These are phyloP conservation scores for Aspergillus eucalypticola DNA, from an alignment of 2,329 filamentous ascomycete genomes.

Conservation along the genomic window DNA sequence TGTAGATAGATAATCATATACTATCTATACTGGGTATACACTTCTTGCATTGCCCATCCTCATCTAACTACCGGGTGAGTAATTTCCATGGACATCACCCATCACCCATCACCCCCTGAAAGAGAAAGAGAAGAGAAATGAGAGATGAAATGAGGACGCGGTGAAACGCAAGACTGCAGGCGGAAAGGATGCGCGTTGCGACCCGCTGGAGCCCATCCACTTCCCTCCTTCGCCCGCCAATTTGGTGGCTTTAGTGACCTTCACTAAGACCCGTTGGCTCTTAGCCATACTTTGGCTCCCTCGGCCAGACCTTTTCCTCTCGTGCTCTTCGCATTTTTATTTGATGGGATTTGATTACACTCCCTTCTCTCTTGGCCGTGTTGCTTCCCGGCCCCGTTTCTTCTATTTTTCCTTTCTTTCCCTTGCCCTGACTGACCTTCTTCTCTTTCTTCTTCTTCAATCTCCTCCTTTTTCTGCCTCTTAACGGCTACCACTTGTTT, in stretches of 20 bases:
- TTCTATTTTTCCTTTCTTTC: conserved; percentile 5
- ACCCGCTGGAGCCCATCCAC: background rate
- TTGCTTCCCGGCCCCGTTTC: background rate
- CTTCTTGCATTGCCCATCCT: background rate
- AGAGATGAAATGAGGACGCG: conserved; percentile 6
- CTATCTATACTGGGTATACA: background rate
- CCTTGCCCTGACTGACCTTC: background rate
- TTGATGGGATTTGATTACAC: background rate
- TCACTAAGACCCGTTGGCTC: conserved; percentile 3
- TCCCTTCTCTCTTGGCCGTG: background rate
- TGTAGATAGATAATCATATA: no score
- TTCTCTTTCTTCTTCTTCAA: conserved; percentile 2
- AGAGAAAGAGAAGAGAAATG: no score
- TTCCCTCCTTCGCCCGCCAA: background rate
- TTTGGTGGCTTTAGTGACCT: conserved; percentile 8
- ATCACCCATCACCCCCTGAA: no score
- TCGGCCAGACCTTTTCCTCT: conserved; percentile 6
- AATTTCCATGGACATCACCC: no score
- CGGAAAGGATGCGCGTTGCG: conserved; percentile 21
- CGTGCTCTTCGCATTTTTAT: no score
- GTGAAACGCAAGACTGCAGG: conserved; percentile 15
- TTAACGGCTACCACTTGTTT: background rate
- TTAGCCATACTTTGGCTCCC: background rate
- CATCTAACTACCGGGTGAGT: background rate
- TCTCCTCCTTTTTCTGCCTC: conserved; percentile 8